A percentile compares a stretch with the other conserved stretches of the same genome.
Evolutionary conservation across 441 rosid genomes (phyloP).

Genomic region (Adansonia gregorii): DNA sequence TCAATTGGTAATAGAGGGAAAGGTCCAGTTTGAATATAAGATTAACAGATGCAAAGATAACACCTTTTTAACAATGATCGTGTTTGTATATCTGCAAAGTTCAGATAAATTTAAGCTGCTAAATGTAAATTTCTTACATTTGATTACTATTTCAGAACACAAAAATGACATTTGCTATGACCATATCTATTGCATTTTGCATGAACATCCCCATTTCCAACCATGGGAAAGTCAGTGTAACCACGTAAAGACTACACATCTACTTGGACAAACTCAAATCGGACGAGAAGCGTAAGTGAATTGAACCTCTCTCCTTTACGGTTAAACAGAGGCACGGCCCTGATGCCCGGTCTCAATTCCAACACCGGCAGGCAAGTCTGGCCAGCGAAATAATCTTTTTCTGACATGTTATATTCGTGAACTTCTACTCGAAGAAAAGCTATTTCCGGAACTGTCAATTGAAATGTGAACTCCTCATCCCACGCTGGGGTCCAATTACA

Average conservation of each 20-base stretch:
- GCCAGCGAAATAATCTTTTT: slow-evolving; percentile 80
- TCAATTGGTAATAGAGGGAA: not conserved
- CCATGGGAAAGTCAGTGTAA: not conserved
- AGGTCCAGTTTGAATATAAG: too few species aligned
- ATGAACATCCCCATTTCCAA: not conserved
- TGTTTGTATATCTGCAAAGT: not conserved
- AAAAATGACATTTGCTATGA: not conserved
- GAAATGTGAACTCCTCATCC: slow-evolving; percentile 60
- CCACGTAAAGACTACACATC: not conserved
- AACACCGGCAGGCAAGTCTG: slow-evolving; percentile 73
- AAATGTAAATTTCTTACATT: not conserved
- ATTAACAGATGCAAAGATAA: not conserved
- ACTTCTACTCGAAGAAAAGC: slow-evolving; percentile 63
- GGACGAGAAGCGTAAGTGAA: slow-evolving; percentile 68
- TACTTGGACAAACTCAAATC: slow-evolving; percentile 49
- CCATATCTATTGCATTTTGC: not conserved
- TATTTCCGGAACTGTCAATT: slow-evolving; percentile 56
- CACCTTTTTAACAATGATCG: not conserved
- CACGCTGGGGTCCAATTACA: slow-evolving; percentile 61
- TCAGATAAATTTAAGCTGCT: not conserved
- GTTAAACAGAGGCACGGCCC: slow-evolving; percentile 56
- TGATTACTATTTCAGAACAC: not conserved
- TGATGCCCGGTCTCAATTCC: slow-evolving; percentile 67
- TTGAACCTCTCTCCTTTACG: slow-evolving; percentile 56
- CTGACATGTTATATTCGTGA: slow-evolving; percentile 71